Base-by-base conservation (phyloP, 2,329 filamentous ascomycete genomes). In the Penicillium brevicompactum region DNA sequence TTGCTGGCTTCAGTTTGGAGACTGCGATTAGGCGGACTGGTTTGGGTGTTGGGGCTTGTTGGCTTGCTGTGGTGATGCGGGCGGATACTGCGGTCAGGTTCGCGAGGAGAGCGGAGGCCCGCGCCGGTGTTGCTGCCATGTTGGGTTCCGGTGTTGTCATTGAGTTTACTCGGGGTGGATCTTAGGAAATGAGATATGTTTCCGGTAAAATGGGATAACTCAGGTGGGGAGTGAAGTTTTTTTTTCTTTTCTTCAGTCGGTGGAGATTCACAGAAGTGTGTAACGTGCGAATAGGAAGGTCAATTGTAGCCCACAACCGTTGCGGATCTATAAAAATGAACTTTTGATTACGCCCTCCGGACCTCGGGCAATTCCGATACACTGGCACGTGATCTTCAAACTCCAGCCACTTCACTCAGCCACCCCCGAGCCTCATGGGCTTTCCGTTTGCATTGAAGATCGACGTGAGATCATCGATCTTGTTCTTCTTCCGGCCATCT, bases 1-100 rank as follows among this genome's bases (percentile, higher is more conserved):
- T 90, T 56, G 87, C 91, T 13, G 94, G 93, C 77, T 99, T 97
- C 63, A 97, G 82, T 76, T 99, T 99, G 40, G 92, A 97, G 47
- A 99, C 94, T 27, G 94, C 93, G 41, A 99, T 92, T 38, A 99
- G 83, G 45, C 94, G 88, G 42, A 74, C 62, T 21, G 68, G 59
- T 53, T 67, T 59, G 56, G 51, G 53, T 48, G 54, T 65, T 53
- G 51, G 51, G 34, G 58, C 46, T 40, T 61, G 55, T 43, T 60
- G 57, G 18, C 82, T 79, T 43, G 80, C 81, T 38, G 81, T 75
- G 31, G 78, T 70, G 57, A 91, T 77, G 42, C 85, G 83, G 46
- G 83, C 77, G 47, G 80, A 81, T 51, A 91, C 85, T 42, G 79
- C 73, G 62, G 80, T 75, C 57, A 91, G 77, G 68, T 89, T 87